Base-by-base conservation (phyloP, 106 monocot genomes). In the Apostasia ramifera region DNA sequence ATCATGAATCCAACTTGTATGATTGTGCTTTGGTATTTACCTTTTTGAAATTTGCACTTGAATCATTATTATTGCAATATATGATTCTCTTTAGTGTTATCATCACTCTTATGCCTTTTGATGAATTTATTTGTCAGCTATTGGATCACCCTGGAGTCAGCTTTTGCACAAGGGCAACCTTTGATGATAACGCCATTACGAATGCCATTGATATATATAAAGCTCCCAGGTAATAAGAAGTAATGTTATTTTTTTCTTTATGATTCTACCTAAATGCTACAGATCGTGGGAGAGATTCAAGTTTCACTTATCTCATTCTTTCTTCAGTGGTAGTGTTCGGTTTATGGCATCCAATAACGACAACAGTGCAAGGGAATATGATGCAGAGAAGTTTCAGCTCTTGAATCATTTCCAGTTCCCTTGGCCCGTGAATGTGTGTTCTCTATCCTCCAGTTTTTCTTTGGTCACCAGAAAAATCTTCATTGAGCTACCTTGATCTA, bases 401-500 rank as follows among this genome's bases (percentile, higher is more conserved):
- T 59, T 79, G 48, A 86, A 91, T 72, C 83, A 91, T 65, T 86
- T 86, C 63, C 84, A 52, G 39, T 91, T 84, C 69, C 81, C 83
- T 11, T 91, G 91, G 91, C 79, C 91, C 40, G 86, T 91, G 52
- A 91, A 91, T 81, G 90, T 90, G 58, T 72, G 85, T 72, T 49
- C 52, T 54, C n/a, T 8, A 8, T 44, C 59, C 12, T 69, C 8
- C 43, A 45, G 5, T 5, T 40, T 40, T 64, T 40, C 0, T 49
- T n/a, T 44, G 14, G 11, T 11, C 39, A 14, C 3, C 12, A 37
- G 2, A 39, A 48, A 38, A 6, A 2, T 46, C 12, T 54, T 56
- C 45, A 39, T 62, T 52, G 8, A 47, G 11, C 2, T 14, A 13
- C 57, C 44, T 50, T 46, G 44, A 57, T 57, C n/a, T 69, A 13